Percentiles rank a stretch among this genome's conserved stretches.
Evolutionary conservation across 2,329 filamentous ascomycete genomes (phyloP).

Genomic region (Stachybotrys chlorohalonatus): DNA sequence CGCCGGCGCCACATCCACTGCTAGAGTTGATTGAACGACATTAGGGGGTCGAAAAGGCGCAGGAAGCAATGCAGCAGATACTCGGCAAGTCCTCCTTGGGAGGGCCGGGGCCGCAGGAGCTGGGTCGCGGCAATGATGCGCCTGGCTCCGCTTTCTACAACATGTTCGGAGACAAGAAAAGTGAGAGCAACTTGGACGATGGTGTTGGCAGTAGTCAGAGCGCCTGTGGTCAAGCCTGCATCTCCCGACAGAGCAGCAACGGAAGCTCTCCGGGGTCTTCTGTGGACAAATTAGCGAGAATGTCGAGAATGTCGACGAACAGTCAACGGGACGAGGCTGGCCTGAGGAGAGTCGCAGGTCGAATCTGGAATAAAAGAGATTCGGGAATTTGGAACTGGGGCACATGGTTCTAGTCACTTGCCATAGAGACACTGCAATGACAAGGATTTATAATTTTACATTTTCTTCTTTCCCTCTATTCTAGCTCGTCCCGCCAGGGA

Average conservation of each 20-base stretch:
- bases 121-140: no score
- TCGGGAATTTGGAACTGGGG: conserved; percentile 17
- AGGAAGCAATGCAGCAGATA: conserved; percentile 29
- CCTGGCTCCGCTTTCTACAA: no score
- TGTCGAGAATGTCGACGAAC: background rate
- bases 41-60: conserved; percentile 37
- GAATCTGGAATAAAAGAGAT: conserved; percentile 14
- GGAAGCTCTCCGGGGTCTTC: background rate
- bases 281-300: no score
- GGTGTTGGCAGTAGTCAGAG: background rate
- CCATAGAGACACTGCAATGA: conserved; percentile 3
- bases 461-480: conserved; percentile 12
- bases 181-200: background rate
- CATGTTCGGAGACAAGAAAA: no score
- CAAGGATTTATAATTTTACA: conserved; percentile 2
- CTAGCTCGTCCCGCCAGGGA: conserved; percentile 33
- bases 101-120: no score
- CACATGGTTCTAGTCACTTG: conserved; percentile 17
- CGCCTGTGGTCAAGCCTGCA: background rate
- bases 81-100: background rate
- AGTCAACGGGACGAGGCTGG: background rate
- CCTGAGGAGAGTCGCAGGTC: conserved; percentile 4
- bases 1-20: conserved; percentile 26
- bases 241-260: background rate
- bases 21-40: conserved; percentile 36